Evolutionary conservation across 768 basidiomycete genomes (phyloP), one percentile per base, ranked within the genome.

Genomic region (Ramaria sp.): DNA sequence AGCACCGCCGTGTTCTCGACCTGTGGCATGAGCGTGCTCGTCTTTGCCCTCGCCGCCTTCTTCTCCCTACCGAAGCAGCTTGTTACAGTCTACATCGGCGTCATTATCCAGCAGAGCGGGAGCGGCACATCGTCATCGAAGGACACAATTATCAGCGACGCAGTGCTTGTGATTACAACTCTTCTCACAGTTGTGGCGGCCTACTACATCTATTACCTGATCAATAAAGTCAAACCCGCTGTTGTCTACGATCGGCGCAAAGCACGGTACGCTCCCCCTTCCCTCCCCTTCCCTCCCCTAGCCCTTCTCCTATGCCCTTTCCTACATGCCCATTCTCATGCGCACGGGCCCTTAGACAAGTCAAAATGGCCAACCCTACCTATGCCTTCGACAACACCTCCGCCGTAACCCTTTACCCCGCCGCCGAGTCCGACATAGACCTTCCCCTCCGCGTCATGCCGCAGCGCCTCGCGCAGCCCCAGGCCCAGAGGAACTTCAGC

Each of bases 11-110:
- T 94, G 5, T 92, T 94, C 66, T 80, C 91, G 2, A 84, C 91
- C 3, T 93, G 90, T 66, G 93, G 93, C 38, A 91, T 95, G 86
- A 73, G 75, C 58, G 84, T 93, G 61, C 71, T 82, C 63, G 75
- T 82, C 30, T 96, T 94, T 69, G 73, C 80, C 51, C 59, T 89
- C 7, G 91, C 93, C 22, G 86, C 91, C 4, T 70, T 92, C 62
- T 72, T 93, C 17, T 89, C 90, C 19, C 70, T 91, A 65, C 92
- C 92, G 7, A 94, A 94, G 66, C 92, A 96, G 68, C 85, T 96
- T 63, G 79, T 91, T 62, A 89, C 87, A 7, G 93, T 96, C 12
- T 96, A 96, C 65, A 78, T 94, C 15, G 92, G 92, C 37, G 90
- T 89, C 31, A 74, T 88, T 30, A 67, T 90, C n/a, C 80, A 86